Evolutionary conservation across 2,329 filamentous ascomycete species (phyloP).

Genomic region (Hypocreales sp.): DNA sequence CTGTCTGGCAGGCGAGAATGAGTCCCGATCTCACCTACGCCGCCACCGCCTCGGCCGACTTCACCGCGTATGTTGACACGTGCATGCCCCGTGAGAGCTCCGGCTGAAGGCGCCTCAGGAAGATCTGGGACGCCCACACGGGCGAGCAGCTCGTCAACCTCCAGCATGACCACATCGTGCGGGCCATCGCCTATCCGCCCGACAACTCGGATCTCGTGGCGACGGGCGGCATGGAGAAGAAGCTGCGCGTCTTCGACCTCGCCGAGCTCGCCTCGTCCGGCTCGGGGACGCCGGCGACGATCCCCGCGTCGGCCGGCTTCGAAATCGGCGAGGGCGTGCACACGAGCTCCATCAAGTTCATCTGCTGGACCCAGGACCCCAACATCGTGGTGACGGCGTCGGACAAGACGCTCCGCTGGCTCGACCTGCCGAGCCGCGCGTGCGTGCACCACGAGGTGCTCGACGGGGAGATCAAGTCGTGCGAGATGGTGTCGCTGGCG

Average conservation of each 20-base stretch:
- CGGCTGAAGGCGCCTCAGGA: too few relatives aligned
- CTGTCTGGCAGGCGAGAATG: constrained; percentile 89
- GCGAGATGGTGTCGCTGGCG: constrained; percentile 66
- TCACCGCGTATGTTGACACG: constrained; percentile 63
- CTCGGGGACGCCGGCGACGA: constrained; percentile 24
- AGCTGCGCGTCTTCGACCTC: constrained; percentile 84
- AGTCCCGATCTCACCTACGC: constrained; percentile 78
- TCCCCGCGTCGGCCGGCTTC: constrained; percentile 50
- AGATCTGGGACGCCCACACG: constrained; percentile 93
- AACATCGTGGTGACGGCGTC: constrained; percentile 84
- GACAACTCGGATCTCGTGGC: constrained; percentile 73
- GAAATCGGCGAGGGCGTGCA: constrained; percentile 82
- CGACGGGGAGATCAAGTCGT: constrained; percentile 77
- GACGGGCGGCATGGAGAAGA: constrained; percentile 93
- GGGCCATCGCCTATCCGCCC: constrained; percentile 77
- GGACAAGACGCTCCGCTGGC: constrained; percentile 88
- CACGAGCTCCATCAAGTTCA: constrained; percentile 81
- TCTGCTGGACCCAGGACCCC: constrained; percentile 82
- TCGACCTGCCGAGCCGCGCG: constrained; percentile 65
- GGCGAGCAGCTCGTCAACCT: constrained; percentile 80
- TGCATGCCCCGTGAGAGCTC: too few relatives aligned
- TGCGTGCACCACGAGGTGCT: constrained; percentile 65
- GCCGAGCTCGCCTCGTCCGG: constrained; percentile 35
- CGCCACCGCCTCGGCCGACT: constrained; percentile 89
- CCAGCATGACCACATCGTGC: constrained; percentile 88